These are phyloP conservation scores for Flueggea neowawraea DNA, from an alignment of 441 rosid genomes.

Conservation along the genomic window DNA sequence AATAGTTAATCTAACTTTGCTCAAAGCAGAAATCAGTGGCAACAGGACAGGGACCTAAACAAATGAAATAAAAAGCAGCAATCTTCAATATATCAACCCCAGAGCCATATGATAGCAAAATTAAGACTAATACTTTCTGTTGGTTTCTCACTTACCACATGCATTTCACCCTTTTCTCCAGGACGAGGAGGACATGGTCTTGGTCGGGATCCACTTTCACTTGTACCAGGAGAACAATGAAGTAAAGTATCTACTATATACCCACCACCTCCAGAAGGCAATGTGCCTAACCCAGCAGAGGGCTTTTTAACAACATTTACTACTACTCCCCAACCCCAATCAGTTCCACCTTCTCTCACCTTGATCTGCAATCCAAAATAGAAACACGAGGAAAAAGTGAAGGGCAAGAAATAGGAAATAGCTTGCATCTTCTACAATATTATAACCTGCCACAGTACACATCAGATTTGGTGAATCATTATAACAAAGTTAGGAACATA, in stretches of 20 bases:
- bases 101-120: not conserved
- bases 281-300: conserved; percentile 51
- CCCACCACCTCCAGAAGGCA: conserved; percentile 61
- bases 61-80: conserved; percentile 18
- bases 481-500: too few relatives aligned
- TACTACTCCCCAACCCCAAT: conserved; percentile 99
- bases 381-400: conserved; percentile 4
- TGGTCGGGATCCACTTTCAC: conserved; percentile 85
- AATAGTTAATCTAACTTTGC: conserved; percentile 76
- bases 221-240: conserved; percentile 86
- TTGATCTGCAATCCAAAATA: conserved; percentile 61
- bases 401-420: not conserved
- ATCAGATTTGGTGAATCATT: too few relatives aligned
- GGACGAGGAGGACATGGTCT: conserved; percentile 91
- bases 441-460: too few relatives aligned
- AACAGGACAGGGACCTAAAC: conserved; percentile 92
- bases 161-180: conserved; percentile 99
- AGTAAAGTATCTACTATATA: conserved; percentile 95
- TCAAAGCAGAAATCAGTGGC: conserved; percentile 76
- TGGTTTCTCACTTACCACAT: conserved; percentile 66
- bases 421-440: not conserved
- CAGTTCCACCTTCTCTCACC: conserved; percentile 94
- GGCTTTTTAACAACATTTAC: conserved; percentile 89
- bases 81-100: conserved; percentile 16
- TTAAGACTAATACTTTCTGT: not conserved